phyloP scores from a whole-genome alignment of 2,329 filamentous ascomycete species.

The Fusarium cyanostomum region DNA sequence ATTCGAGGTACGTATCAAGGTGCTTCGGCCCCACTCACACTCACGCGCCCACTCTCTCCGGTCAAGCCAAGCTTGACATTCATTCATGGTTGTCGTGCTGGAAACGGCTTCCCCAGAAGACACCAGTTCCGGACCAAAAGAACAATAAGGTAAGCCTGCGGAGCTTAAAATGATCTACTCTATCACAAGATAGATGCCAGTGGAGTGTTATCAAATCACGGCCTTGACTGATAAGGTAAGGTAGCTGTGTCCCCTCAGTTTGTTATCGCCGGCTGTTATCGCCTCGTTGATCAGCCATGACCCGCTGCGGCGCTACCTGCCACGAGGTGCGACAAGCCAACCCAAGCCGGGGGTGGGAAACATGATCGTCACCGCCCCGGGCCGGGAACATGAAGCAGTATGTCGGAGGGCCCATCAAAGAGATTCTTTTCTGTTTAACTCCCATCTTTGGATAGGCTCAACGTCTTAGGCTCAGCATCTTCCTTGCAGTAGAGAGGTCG shows the following conservation, averaged over 20 bases:
- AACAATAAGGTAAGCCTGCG: neutral
- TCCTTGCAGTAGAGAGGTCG: neutral
- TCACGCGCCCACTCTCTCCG: conserved; percentile 24
- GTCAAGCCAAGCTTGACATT: neutral
- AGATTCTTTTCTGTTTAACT: neutral
- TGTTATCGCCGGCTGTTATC: conserved; percentile 3
- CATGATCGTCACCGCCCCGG: conserved; percentile 26
- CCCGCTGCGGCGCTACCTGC: conserved; percentile 22
- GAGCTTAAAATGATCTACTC: neutral
- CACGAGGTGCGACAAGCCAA: conserved; percentile 28
- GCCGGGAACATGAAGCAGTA: neutral
- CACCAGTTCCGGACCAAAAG: neutral
- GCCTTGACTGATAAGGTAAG: neutral
- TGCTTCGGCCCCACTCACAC: conserved; percentile 25
- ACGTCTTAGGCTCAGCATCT: no score
- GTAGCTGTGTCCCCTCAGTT: neutral
- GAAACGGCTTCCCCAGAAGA: conserved; percentile 4
- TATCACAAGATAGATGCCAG: neutral
- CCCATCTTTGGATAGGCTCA: neutral
- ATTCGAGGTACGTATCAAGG: conserved; percentile 15
- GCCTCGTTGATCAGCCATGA: conserved; percentile 9
- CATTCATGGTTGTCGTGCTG: neutral
- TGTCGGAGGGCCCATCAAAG: neutral
- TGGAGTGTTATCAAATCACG: no score
- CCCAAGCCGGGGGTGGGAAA: conserved; percentile 4